Percentiles rank a stretch among this genome's conserved stretches.
Evolutionary conservation across 352 stramenopile genomes (phyloP).

Genomic region (Phytophthora pinifolia): DNA sequence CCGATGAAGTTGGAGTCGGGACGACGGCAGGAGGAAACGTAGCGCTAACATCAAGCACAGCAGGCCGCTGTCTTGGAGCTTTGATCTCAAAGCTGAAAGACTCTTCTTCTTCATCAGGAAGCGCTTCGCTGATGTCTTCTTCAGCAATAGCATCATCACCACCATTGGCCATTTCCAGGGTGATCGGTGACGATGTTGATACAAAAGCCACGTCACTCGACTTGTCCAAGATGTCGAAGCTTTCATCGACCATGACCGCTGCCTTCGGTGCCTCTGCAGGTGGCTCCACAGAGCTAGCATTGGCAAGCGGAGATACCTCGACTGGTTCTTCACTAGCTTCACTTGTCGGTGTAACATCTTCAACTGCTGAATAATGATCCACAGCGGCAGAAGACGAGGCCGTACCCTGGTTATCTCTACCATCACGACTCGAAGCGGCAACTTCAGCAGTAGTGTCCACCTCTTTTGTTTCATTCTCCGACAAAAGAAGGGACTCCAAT

Average conservation of each 20-base stretch:
- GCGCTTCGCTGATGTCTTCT: slow-evolving; percentile 13
- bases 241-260: slow-evolving; percentile 1
- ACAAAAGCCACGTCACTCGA: slow-evolving; percentile 35
- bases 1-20: slow-evolving; percentile 10
- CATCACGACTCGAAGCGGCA: not conserved
- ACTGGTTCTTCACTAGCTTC: not conserved
- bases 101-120: slow-evolving; percentile 8
- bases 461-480: slow-evolving; percentile 3
- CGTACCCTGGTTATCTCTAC: slow-evolving; percentile 2
- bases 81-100: slow-evolving; percentile 63
- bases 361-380: not conserved
- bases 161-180: slow-evolving; percentile 1
- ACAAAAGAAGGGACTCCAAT: slow-evolving; percentile 4
- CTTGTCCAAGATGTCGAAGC: slow-evolving; percentile 38
- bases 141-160: slow-evolving; percentile 12
- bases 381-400: slow-evolving; percentile 1
- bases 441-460: not conserved
- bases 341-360: slow-evolving; percentile 2
- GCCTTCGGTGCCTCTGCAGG: not conserved
- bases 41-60: slow-evolving; percentile 1
- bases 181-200: slow-evolving; percentile 7
- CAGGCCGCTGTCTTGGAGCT: slow-evolving; percentile 21
- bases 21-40: not conserved
- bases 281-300: not conserved
- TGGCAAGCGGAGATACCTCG: not conserved